A percentile compares a stretch with the other conserved stretches of the same genome.
phyloP scores from a whole-genome alignment of 306 rosid species.

The Cucurbita maxima region DNA sequence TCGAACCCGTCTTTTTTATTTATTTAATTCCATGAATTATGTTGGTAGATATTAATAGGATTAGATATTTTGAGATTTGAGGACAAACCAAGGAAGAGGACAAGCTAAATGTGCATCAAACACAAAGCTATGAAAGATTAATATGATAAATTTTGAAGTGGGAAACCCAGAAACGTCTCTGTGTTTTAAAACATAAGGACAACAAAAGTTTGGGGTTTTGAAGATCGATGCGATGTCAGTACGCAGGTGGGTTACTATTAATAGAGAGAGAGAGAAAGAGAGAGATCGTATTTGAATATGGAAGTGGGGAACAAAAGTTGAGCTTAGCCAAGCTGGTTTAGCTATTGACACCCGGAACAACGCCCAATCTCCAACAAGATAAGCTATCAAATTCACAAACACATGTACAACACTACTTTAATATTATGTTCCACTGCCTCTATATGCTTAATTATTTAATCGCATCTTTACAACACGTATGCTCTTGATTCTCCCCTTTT shows the following conservation, averaged over 20 bases:
- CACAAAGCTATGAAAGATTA: not conserved
- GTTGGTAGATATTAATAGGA: too few species aligned
- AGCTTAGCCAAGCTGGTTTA: too few species aligned
- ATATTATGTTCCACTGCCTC: too few species aligned
- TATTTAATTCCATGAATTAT: too few species aligned
- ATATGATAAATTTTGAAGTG: not conserved
- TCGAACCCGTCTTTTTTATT: too few species aligned
- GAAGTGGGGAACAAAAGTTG: not conserved
- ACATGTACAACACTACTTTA: not conserved
- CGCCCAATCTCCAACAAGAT: not conserved
- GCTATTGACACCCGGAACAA: not conserved
- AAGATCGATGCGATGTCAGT: not conserved
- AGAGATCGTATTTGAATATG: not conserved
- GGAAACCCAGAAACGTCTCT: not conserved
- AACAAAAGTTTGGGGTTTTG: not conserved
- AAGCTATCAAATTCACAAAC: not conserved
- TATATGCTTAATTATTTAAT: too few species aligned
- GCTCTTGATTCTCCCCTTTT: too few species aligned
- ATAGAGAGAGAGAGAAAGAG: not conserved
- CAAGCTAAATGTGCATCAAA: not conserved
- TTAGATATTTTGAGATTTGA: too few species aligned
- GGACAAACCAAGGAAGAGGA: not conserved
- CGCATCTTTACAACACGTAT: too few species aligned
- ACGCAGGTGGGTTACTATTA: not conserved
- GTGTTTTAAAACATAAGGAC: not conserved